Evolutionary conservation across 164 flowering plant species (phyloP), one percentile per base, ranked within the genome.

Genomic region (Chloranthus sessilifolius): DNA sequence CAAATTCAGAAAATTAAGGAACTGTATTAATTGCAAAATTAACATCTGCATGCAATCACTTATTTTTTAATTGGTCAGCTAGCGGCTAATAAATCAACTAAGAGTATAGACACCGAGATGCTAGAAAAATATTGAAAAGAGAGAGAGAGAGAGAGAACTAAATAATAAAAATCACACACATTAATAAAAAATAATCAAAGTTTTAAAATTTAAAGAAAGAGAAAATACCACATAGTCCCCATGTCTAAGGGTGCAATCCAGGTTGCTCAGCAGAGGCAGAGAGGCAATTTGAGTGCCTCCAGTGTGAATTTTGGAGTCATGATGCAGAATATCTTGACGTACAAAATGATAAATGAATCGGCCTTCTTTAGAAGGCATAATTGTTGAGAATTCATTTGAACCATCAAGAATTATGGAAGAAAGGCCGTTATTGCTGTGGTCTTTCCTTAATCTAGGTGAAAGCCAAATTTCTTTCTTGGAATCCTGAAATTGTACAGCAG

Each of bases 141-240:
- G n/a, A n/a, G n/a, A n/a, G n/a, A n/a, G n/a, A n/a, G n/a, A n/a
- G n/a, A n/a, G n/a, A n/a, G n/a, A n/a, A n/a, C n/a, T n/a, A n/a
- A n/a, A n/a, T n/a, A n/a, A n/a, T n/a, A n/a, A n/a, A n/a, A n/a
- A n/a, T n/a, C n/a, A n/a, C n/a, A n/a, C n/a, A n/a, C n/a, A n/a
- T n/a, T n/a, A n/a, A n/a, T n/a, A n/a, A n/a, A n/a, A n/a, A n/a
- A n/a, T n/a, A n/a, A n/a, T n/a, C n/a, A n/a, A n/a, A n/a, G n/a
- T n/a, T n/a, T n/a, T n/a, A n/a, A n/a, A n/a, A n/a, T n/a, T 2
- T 1, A 50, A 20, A 29, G 41, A 51, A 10, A 56, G 44, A 49
- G 33, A 15, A 8, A 23, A 36, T 84, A 94, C 99, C 92, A 89
- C 97, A 70, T 75, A 69, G 58, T 94, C 99, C 42, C 99, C 95